Evolutionary conservation across 1,284 basidiomycete species (phyloP).

Genomic region (Singerocomus inundabilis): DNA sequence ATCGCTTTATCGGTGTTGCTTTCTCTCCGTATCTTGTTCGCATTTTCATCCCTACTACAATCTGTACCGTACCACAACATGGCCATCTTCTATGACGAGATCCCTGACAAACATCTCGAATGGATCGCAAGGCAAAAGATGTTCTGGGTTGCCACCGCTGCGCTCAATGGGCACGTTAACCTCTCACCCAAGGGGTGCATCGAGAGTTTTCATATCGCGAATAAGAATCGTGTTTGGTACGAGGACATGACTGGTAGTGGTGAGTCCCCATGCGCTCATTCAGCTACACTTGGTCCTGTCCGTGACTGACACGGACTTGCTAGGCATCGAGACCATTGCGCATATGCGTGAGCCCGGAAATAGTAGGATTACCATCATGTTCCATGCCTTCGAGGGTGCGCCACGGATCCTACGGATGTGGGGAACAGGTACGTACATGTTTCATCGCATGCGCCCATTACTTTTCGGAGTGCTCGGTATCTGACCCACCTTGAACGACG

Average conservation of each 20-base stretch:
- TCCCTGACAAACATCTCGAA: slow-evolving; percentile 42
- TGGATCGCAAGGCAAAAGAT: slow-evolving; percentile 56
- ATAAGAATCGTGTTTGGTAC: slow-evolving; percentile 53
- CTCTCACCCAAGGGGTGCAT: slow-evolving; percentile 48
- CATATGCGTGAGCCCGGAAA: slow-evolving; percentile 54
- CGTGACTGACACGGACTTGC: background rate
- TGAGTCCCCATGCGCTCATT: slow-evolving; percentile 26
- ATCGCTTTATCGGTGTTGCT: too few species aligned
- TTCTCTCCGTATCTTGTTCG: background rate
- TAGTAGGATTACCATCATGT: slow-evolving; percentile 53
- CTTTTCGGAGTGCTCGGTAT: background rate
- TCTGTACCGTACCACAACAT: slow-evolving; percentile 18
- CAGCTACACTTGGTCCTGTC: background rate
- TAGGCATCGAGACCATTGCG: slow-evolving; percentile 58
- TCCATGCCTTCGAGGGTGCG: slow-evolving; percentile 53
- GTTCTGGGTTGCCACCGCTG: slow-evolving; percentile 60
- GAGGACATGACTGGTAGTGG: slow-evolving; percentile 60
- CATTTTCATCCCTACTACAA: background rate
- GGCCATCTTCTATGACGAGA: slow-evolving; percentile 40
- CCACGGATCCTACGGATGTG: slow-evolving; percentile 49
- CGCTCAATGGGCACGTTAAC: slow-evolving; percentile 55
- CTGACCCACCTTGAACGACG: background rate
- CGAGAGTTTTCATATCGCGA: slow-evolving; percentile 47
- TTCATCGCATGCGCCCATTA: too few species aligned
- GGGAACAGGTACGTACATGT: slow-evolving; percentile 45